Base-by-base conservation (phyloP, 1,139 yeast species). In the Yamadazyma trypodendri region DNA sequence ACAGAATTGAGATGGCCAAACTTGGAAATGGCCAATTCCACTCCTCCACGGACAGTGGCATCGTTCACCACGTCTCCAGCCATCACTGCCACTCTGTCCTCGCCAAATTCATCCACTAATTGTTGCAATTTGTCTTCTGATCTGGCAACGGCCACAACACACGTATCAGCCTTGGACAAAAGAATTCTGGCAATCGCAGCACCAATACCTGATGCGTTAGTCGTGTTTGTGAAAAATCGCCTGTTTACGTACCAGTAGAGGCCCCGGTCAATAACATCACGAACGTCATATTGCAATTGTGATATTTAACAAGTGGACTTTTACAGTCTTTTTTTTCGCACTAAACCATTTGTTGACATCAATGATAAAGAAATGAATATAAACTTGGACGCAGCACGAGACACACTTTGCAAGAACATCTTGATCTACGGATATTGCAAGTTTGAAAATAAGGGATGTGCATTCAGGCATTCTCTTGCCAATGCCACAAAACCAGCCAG, bases 361-460 rank as follows among this genome's bases (percentile, higher is more conserved):
- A 15, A 24, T 24, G 28, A 16, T 20, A 29, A 29, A n/a, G 18
- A 21, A 27, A 70, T 69, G 75, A 69, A 69, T 50, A 65, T 70
- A 45, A 69, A 70, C 53, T 57, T 65, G 36, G 75, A 70, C 39
- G 56, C 68, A 69, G 90, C 94, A 6, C 81, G 77, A 59, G 87
- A 83, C 49, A 83, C 88, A 28, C 89, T 85, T 42, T 88, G 97
- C 63, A 76, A 92, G 58, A 88, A 88, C 56, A 81, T 88, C 41
- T 77, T 83, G 37, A 86, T 87, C 34, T 89, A 87, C 63, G 97
- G 96, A 8, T 87, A 77, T 53, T 89, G 97, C 68, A 87, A 87
- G 60, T 88, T 77, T 63, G 92, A 86, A 50, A 85, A 85, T 50
- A 88, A 87, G 54, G 96, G 96, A 14, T 88, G 96, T 58, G 85